A percentile compares a stretch with the other conserved stretches of the same genome.
These are phyloP conservation scores for Hericium erinaceus DNA, from an alignment of 768 basidiomycete species.

Conservation along the genomic window DNA sequence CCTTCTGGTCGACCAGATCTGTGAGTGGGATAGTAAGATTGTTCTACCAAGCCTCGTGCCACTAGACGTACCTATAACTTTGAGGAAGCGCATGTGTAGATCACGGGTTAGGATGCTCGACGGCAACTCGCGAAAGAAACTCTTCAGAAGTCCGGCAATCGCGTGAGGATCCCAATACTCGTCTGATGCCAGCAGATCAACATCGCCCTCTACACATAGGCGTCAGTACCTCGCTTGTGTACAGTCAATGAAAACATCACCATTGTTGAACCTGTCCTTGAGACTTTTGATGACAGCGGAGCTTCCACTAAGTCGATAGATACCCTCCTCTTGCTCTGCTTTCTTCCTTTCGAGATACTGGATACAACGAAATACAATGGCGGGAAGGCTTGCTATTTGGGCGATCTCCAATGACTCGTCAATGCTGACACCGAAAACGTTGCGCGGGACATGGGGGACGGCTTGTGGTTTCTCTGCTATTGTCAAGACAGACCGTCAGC, in stretches of 20 bases:
- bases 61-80: conserved; percentile 76
- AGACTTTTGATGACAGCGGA: conserved; percentile 91
- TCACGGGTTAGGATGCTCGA: conserved; percentile 89
- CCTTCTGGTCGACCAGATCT: conserved; percentile 87
- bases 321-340: conserved; percentile 95
- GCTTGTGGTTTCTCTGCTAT: conserved; percentile 26
- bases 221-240: background rate
- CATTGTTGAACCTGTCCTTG: conserved; percentile 87
- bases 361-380: conserved; percentile 91
- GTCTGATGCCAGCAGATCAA: conserved; percentile 78
- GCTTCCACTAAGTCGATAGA: conserved; percentile 91
- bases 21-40: conserved; percentile 5
- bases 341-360: conserved; percentile 91
- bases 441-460: conserved; percentile 41
- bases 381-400: conserved; percentile 84
- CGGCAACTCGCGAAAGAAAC: conserved; percentile 88
- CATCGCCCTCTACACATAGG: conserved; percentile 74
- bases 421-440: conserved; percentile 84
- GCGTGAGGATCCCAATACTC: conserved; percentile 98
- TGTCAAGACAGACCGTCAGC: conserved; percentile 3
- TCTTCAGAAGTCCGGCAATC: conserved; percentile 89
- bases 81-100: conserved; percentile 81
- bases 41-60: background rate
- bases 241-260: conserved; percentile 31
- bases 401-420: conserved; percentile 85